Percentiles rank a stretch among this genome's conserved stretches.
These are phyloP conservation scores for Castanea sativa DNA, from an alignment of 306 rosid species.

Conservation along the genomic window DNA sequence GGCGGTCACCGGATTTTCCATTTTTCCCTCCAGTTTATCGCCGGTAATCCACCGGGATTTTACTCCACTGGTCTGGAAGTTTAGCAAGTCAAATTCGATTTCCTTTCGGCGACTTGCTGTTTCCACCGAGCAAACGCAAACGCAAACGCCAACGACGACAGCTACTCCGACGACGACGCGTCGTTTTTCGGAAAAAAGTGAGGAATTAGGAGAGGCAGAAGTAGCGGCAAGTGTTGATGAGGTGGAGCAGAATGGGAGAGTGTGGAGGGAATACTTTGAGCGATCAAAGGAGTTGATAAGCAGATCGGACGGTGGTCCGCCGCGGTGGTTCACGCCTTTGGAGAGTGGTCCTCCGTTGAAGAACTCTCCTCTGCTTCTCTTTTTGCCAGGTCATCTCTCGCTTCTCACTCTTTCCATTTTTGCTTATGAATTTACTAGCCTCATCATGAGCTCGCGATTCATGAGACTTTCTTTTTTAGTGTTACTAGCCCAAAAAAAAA, in stretches of 20 bases:
- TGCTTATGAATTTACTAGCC: too few relatives aligned
- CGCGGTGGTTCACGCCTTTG: conserved; percentile 89
- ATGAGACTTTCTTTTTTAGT: too few relatives aligned
- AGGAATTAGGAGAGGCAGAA: not conserved
- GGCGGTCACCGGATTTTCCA: conserved; percentile 38
- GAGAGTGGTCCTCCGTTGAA: conserved; percentile 41
- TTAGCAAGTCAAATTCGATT: conserved; percentile 1
- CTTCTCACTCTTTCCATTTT: too few relatives aligned
- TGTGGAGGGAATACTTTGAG: conserved; percentile 44
- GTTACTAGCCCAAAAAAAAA: too few relatives aligned
- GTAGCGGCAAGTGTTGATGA: not conserved
- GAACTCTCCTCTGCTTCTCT: conserved; percentile 67
- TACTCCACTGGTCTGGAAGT: not conserved
- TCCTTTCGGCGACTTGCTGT: conserved; percentile 22
- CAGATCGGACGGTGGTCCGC: conserved; percentile 59
- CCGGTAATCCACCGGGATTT: conserved; percentile 12
- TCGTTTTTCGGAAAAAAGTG: conserved; percentile 1
- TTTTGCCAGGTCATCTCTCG: conserved; percentile 56
- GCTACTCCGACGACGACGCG: not conserved
- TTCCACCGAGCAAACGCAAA: conserved; percentile 22
- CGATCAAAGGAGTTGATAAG: conserved; percentile 42
- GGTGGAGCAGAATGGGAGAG: conserved; percentile 18
- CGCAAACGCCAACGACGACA: not conserved
- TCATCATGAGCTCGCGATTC: too few relatives aligned
- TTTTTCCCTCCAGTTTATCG: conserved; percentile 17